Base-by-base conservation (phyloP, 495 filamentous ascomycete genomes). In the Penicillium crystallinum region DNA sequence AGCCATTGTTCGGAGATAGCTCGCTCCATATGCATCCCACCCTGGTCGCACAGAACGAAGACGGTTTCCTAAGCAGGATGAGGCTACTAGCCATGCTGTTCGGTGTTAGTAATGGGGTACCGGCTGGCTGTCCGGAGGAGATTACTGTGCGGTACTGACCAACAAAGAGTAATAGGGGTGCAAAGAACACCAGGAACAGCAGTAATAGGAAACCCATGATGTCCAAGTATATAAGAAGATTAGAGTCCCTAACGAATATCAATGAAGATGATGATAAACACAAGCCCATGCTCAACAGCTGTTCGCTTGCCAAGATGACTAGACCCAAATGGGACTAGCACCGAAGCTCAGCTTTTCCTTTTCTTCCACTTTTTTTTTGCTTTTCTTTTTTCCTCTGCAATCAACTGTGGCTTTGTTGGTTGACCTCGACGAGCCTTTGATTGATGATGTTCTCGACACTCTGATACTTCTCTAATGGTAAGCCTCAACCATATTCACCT, bases 11-110 rank as follows among this genome's bases (percentile, higher is more conserved):
- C 80, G 73, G 14, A 80, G 68, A 52, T 84, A 84, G 43, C 72
- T 73, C 49, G 77, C 62, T 23, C 77, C 81, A 55, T 78, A 85
- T 6, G 73, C 56, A 17, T 72, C 75, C 17, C 71, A 46, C 3
- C 71, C 69, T 14, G 73, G 64, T 21, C 69, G 65, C 15, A 64
- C 49, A 8, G 66, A 62, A n/a, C 79, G 76, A 55, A 82, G 70
- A 12, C 72, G 67, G 63, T 78, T 77, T 29, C 81, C 79, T 18
- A 85, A 62, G 57, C 81, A 86, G 18, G 81, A 82, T 18, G 81
- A 84, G 37, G 82, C 61, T 46, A 72, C 77, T 19, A 86, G 69
- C 69, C 75, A 85, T 58, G 63, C 78, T 81, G 55, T 38, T 34
- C 6, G 33, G 41, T 63, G 57, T 72, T 42, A 71, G 64, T 51